phyloP scores from a whole-genome alignment of 2,329 filamentous ascomycete species.

The Neonectria ditissima region DNA sequence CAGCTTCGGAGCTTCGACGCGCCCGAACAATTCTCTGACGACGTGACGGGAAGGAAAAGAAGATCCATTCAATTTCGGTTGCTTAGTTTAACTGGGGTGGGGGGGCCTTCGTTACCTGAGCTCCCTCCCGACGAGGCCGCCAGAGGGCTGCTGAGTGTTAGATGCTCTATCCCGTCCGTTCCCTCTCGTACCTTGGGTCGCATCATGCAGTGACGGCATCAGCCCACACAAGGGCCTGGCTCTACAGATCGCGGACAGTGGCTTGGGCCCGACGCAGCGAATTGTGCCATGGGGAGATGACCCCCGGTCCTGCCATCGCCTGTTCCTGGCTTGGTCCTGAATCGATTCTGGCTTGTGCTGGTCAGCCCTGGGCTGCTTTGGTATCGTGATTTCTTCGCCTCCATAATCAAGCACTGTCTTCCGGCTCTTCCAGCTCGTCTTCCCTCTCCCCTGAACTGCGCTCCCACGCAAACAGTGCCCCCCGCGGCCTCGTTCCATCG shows the following conservation, averaged over 20 bases:
- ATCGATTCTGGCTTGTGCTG: neutral
- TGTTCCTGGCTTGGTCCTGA: slow-evolving; percentile 12
- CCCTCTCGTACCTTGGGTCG: slow-evolving; percentile 16
- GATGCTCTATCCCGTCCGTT: neutral
- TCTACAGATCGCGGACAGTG: neutral
- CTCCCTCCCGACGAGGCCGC: neutral
- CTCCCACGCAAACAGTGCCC: slow-evolving; percentile 31
- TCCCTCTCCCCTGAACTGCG: slow-evolving; percentile 22
- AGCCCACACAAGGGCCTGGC: slow-evolving; percentile 20
- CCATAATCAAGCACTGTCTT: neutral
- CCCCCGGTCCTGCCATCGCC: slow-evolving; percentile 1
- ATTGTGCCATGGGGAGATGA: neutral
- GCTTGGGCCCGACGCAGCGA: neutral
- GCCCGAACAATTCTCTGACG: slow-evolving; percentile 6
- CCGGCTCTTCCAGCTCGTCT: slow-evolving; percentile 2
- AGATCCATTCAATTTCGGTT: slow-evolving; percentile 31
- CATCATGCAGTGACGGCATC: slow-evolving; percentile 26
- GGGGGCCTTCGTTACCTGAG: too few relatives aligned
- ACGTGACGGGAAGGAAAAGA: neutral
- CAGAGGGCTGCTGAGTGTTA: neutral
- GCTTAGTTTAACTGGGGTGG: slow-evolving; percentile 3
- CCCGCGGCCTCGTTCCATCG: slow-evolving; percentile 38
- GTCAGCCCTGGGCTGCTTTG: neutral
- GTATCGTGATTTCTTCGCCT: neutral
- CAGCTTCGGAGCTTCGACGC: slow-evolving; percentile 23